Evolutionary conservation across 2,329 filamentous ascomycete genomes (phyloP).

Genomic region (Neopestalotiopsis sp.): DNA sequence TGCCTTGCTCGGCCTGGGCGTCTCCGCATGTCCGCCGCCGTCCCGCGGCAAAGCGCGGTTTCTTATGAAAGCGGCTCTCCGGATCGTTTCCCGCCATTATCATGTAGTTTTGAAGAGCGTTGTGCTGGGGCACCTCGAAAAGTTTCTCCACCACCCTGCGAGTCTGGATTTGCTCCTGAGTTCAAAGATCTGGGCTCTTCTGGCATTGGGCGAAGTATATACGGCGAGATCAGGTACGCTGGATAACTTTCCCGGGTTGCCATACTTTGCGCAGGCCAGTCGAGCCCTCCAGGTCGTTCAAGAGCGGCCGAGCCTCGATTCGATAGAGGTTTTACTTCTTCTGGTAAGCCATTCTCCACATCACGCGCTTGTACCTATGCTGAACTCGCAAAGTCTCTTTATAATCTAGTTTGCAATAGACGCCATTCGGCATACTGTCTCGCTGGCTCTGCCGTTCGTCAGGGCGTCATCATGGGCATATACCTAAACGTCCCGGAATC

Average conservation of each 20-base stretch:
- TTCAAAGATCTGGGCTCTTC: conserved; percentile 46
- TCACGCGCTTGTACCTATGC: neutral
- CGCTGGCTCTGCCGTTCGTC: conserved; percentile 48
- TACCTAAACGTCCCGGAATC: conserved; percentile 44
- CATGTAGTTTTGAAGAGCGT: conserved; percentile 46
- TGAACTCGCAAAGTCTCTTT: conserved; percentile 42
- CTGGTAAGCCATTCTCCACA: conserved; percentile 40
- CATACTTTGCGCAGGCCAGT: conserved; percentile 47
- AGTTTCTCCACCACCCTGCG: neutral
- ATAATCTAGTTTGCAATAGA: conserved; percentile 48
- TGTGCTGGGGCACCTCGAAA: conserved; percentile 29
- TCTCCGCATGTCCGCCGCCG: conserved; percentile 42
- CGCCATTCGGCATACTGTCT: conserved; percentile 48
- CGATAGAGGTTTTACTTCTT: conserved; percentile 48
- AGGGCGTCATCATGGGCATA: conserved; percentile 49
- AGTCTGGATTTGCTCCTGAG: neutral
- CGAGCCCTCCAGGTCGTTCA: conserved; percentile 43
- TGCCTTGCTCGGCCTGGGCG: conserved; percentile 31
- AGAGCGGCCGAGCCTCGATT: conserved; percentile 47
- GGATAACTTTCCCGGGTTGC: conserved; percentile 46
- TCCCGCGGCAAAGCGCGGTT: conserved; percentile 42
- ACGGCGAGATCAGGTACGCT: conserved; percentile 40
- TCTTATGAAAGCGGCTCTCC: conserved; percentile 45
- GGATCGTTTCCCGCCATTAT: conserved; percentile 44
- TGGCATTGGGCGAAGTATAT: conserved; percentile 52